Percentiles rank a stretch among this genome's conserved stretches.
Evolutionary conservation across 192 early-diverging fungal genomes (phyloP).

Genomic region (Coemansia sp.): DNA sequence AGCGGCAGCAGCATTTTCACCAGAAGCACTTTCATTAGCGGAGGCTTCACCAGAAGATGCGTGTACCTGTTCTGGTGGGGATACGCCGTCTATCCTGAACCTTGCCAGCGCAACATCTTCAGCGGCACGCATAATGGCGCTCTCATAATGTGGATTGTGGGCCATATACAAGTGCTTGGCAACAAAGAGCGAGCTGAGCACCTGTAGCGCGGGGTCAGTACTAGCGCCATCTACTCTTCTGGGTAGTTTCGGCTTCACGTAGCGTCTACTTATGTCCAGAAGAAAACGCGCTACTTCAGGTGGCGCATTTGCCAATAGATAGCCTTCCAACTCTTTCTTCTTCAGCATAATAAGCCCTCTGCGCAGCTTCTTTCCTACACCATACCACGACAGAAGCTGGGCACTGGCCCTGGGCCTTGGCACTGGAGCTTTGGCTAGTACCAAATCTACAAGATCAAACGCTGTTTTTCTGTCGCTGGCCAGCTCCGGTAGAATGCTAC

Average conservation of each 20-base stretch:
- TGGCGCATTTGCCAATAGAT: neutral
- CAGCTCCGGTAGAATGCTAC: neutral
- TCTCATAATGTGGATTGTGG: neutral
- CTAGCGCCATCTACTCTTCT: neutral
- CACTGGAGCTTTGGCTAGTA: neutral
- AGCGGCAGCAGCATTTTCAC: neutral
- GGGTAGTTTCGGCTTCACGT: neutral
- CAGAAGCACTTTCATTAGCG: too few relatives aligned
- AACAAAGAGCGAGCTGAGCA: neutral
- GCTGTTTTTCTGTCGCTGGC: constrained; percentile 4
- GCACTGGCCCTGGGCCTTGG: neutral
- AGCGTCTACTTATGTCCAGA: too few relatives aligned
- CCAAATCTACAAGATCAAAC: neutral
- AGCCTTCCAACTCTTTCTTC: neutral
- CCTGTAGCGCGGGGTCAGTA: neutral
- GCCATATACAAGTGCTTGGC: neutral
- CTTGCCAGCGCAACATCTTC: constrained; percentile 2
- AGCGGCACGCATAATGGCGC: neutral
- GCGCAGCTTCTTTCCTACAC: constrained; percentile 9
- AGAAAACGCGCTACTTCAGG: neutral
- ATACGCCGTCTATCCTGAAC: neutral
- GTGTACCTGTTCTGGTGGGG: neutral
- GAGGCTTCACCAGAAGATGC: too few relatives aligned
- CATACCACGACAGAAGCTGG: constrained; percentile 22
- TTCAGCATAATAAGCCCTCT: constrained; percentile 3